A percentile compares a stretch with the other conserved stretches of the same genome.
Conservation (phyloP, 495 filamentous ascomycete genomes). For the Daldinia decipiens region DNA sequence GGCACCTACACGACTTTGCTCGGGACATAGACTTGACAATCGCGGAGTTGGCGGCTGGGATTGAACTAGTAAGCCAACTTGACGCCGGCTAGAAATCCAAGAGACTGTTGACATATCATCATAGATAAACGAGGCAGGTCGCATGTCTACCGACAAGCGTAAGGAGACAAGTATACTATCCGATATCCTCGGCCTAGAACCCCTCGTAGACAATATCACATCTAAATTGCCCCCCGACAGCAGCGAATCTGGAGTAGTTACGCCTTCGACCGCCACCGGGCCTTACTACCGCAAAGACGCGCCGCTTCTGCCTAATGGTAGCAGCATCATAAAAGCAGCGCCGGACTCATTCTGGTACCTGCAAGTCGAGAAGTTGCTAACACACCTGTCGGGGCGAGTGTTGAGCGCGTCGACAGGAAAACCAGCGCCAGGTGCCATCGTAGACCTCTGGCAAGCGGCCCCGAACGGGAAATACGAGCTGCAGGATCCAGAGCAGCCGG, state of each 20-base stretch:
- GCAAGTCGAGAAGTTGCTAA: constrained; percentile 63
- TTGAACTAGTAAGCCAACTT: constrained; percentile 53
- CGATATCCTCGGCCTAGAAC: constrained; percentile 78
- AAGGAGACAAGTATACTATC: constrained; percentile 79
- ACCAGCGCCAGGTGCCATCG: constrained; percentile 68
- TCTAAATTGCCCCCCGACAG: constrained; percentile 62
- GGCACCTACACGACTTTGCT: constrained; percentile 69
- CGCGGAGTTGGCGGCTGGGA: constrained; percentile 61
- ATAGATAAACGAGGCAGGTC: constrained; percentile 77
- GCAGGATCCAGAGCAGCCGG: constrained; percentile 75
- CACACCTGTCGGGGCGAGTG: constrained; percentile 72
- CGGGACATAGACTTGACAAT: constrained; percentile 67
- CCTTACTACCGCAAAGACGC: constrained; percentile 81
- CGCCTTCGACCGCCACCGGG: constrained; percentile 77
- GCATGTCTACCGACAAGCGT: constrained; percentile 74
- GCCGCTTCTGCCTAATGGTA: constrained; percentile 69
- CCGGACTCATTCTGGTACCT: constrained; percentile 48
- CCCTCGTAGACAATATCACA: constrained; percentile 81
- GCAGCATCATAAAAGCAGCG: constrained; percentile 62
- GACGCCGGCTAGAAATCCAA: not conserved
- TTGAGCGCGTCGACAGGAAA: constrained; percentile 64
- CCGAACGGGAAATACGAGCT: constrained; percentile 85
- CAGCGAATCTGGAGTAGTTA: constrained; percentile 58
- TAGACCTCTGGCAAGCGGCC: constrained; percentile 83
- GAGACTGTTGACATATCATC: not conserved